Conservation (phyloP, 345 rosid species). For the Eucalyptus cloeziana region DNA sequence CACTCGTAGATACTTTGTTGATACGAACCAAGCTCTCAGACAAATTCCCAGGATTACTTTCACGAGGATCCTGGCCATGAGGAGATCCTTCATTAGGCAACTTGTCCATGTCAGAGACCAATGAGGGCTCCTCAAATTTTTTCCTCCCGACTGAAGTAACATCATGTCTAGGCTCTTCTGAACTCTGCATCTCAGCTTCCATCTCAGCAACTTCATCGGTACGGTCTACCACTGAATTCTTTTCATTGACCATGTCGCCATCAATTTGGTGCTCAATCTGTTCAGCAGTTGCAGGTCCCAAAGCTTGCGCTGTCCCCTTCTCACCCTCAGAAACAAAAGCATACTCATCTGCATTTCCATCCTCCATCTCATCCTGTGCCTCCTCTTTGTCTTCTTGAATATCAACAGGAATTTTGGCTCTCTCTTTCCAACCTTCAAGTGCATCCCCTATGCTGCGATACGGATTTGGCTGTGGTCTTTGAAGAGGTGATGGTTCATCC, state of each 20-base stretch:
- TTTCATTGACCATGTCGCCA: conserved; percentile 33
- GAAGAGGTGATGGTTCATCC: conserved; percentile 28
- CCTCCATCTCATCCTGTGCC: conserved; percentile 46
- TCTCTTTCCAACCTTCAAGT: conserved; percentile 87
- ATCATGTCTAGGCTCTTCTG: conserved; percentile 23
- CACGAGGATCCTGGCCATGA: conserved; percentile 7
- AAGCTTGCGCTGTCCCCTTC: conserved; percentile 68
- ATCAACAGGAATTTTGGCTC: conserved; percentile 62
- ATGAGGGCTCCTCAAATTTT: conserved; percentile 24
- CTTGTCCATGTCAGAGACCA: conserved; percentile 22
- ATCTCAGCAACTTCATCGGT: conserved; percentile 36
- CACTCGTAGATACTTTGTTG: conserved; percentile 26
- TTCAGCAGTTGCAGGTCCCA: conserved; percentile 89
- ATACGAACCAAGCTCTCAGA: conserved; percentile 45
- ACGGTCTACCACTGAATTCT: conserved; percentile 14
- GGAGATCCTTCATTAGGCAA: conserved; percentile 14
- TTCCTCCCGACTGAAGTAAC: conserved; percentile 11
- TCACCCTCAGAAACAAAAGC: conserved; percentile 69
- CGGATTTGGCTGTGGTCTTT: conserved; percentile 55
- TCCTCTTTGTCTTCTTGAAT: conserved; percentile 37
- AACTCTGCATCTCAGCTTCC: conserved; percentile 47
- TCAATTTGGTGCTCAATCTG: conserved; percentile 48
- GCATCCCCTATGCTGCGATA: conserved; percentile 84
- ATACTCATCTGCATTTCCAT: conserved; percentile 63
- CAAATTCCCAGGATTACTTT: conserved; percentile 15